Conservation (phyloP, 2,329 filamentous ascomycete species). For the Cladosporium austrohemisphaericum region DNA sequence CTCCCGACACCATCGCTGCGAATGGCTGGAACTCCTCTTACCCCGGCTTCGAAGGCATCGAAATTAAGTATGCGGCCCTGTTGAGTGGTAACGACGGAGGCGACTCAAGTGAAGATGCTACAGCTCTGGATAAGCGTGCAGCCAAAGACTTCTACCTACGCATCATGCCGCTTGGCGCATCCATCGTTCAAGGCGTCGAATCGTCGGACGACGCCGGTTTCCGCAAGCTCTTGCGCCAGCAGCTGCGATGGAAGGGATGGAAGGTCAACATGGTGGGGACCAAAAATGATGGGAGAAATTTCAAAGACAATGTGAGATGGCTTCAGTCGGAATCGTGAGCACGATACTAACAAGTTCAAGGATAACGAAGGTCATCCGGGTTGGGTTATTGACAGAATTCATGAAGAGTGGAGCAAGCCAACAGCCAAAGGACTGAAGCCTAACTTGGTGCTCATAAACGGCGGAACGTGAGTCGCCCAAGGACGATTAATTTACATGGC, state of each 20-base stretch:
- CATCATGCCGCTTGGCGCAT: not conserved
- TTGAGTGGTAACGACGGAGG: not conserved
- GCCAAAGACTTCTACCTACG: conserved; percentile 2
- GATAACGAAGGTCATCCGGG: too few relatives aligned
- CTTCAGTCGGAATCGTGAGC: too few relatives aligned
- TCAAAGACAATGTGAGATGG: too few relatives aligned
- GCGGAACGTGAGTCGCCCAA: not conserved
- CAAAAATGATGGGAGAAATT: not conserved
- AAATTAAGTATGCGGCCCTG: not conserved
- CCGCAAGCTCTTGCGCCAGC: conserved; percentile 1
- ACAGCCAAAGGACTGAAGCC: not conserved
- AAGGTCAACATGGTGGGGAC: not conserved
- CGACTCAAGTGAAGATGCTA: not conserved
- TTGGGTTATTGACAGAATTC: too few relatives aligned
- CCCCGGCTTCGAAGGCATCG: not conserved
- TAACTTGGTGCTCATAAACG: conserved; percentile 1
- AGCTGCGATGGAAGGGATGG: not conserved
- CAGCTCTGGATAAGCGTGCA: not conserved
- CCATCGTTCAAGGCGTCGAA: not conserved
- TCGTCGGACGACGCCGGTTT: conserved; percentile 1
- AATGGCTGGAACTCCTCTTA: not conserved
- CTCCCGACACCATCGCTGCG: not conserved
- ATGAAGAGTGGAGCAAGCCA: not conserved
- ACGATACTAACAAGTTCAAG: too few relatives aligned
- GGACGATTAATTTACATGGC: not conserved